Conservation (phyloP, 202 grass and related monocot species). For the Carex sylvatica region DNA sequence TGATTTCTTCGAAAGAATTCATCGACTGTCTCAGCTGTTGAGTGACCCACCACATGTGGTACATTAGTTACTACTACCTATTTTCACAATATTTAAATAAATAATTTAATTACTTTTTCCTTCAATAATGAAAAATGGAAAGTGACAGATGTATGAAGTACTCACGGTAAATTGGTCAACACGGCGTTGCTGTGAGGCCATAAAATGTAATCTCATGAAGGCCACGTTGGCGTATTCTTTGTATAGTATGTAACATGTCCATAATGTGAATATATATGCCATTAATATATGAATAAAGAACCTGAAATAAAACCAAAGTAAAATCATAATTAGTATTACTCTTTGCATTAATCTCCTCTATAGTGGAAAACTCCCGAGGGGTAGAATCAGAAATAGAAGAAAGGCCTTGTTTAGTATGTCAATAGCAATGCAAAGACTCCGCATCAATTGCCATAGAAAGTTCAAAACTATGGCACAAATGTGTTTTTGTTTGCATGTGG, state of each 20-base stretch:
- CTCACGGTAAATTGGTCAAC: constrained; percentile 95
- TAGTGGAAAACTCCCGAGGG: constrained; percentile 20
- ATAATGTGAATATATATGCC: constrained; percentile 87
- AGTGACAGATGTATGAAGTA: constrained; percentile 25
- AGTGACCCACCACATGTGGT: constrained; percentile 62
- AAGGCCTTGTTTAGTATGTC: background rate
- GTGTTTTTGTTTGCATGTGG: background rate
- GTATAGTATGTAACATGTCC: constrained; percentile 79
- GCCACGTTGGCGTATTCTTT: constrained; percentile 89
- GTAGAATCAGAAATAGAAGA: constrained; percentile 4
- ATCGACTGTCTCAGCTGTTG: constrained; percentile 81
- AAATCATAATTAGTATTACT: background rate
- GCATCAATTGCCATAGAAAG: background rate
- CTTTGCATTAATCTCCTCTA: background rate
- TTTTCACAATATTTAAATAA: constrained; percentile 14
- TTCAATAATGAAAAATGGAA: constrained; percentile 17
- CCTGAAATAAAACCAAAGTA: constrained; percentile 40
- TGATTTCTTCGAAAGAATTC: constrained; percentile 89
- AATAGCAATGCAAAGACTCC: background rate
- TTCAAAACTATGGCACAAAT: background rate
- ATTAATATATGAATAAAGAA: constrained; percentile 93
- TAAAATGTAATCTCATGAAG: constrained; percentile 95
- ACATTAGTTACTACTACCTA: constrained; percentile 96
- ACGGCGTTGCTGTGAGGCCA: constrained; percentile 81
- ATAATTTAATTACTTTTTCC: constrained; percentile 5